These are phyloP conservation scores for Asterochloris sp. DNA, from an alignment of 139 green algal species.

Conservation along the genomic window DNA sequence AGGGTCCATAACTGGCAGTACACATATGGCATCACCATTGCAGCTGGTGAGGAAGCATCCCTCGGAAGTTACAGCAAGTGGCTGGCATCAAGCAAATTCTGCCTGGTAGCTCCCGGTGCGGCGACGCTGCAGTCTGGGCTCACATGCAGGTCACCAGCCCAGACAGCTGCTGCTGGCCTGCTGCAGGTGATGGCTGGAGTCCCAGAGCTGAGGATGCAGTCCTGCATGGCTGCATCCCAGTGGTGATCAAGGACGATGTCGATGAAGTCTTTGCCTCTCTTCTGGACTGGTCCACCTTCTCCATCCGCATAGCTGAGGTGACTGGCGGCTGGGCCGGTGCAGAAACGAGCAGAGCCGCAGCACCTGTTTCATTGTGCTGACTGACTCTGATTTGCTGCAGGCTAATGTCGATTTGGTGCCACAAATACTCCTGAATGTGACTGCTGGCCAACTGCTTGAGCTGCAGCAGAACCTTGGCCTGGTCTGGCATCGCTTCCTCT, in stretches of 20 bases:
- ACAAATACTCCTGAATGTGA: constrained; percentile 37
- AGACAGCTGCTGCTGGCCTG: too few species aligned
- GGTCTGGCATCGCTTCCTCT: constrained; percentile 51
- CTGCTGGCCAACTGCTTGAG: constrained; percentile 3
- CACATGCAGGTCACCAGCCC: too few species aligned
- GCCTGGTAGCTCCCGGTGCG: neutral
- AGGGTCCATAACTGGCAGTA: neutral
- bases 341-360: too few species aligned
- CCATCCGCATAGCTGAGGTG: constrained; percentile 16
- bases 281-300: constrained; percentile 25
- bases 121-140: neutral
- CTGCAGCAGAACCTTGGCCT: constrained; percentile 34
- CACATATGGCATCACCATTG: neutral
- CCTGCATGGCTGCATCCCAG: constrained; percentile 72
- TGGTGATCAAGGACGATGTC: constrained; percentile 48
- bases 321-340: neutral
- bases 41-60: neutral
- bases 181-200: constrained; percentile 53
- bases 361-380: neutral
- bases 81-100: neutral
- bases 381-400: neutral
- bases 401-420: constrained; percentile 40
- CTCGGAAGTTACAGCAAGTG: neutral
- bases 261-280: constrained; percentile 25
- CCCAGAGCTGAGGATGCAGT: constrained; percentile 56